Conservation (phyloP, 768 basidiomycete genomes). For the Baorangia bicolor region DNA sequence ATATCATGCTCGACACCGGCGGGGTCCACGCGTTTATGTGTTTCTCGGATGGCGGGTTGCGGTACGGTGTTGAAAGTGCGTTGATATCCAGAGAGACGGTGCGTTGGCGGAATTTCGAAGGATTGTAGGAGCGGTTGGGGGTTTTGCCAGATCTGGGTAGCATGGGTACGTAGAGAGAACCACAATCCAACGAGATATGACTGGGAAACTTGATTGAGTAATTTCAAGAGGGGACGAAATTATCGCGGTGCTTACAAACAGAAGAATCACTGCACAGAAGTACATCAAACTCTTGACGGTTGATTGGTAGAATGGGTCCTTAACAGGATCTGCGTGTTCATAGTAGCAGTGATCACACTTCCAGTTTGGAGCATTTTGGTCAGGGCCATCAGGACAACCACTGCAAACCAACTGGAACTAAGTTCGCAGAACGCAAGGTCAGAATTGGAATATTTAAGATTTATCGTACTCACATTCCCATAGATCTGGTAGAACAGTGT, state of each 20-base stretch:
- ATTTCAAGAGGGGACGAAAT: neutral
- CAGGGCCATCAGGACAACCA: constrained; percentile 58
- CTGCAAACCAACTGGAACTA: constrained; percentile 88
- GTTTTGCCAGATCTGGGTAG: constrained; percentile 99
- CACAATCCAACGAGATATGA: constrained; percentile 96
- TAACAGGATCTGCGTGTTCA: constrained; percentile 87
- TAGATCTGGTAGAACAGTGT: constrained; percentile 98
- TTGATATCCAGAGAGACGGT: constrained; percentile 66
- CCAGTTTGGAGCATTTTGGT: constrained; percentile 50
- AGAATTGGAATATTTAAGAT: constrained; percentile 1
- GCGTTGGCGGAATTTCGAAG: constrained; percentile 52
- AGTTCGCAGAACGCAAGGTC: constrained; percentile 14
- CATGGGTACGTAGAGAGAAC: constrained; percentile 98
- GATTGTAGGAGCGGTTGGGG: constrained; percentile 79
- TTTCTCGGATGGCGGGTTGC: constrained; percentile 20
- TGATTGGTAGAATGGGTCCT: constrained; percentile 95
- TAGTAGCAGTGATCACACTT: constrained; percentile 92
- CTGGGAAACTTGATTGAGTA: constrained; percentile 39
- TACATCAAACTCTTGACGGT: constrained; percentile 96
- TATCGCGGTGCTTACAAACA: constrained; percentile 64
- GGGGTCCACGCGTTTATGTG: constrained; percentile 46
- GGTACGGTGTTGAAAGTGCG: constrained; percentile 33
- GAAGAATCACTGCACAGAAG: constrained; percentile 85
- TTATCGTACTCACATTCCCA: constrained; percentile 72
- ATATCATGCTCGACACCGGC: constrained; percentile 32